A percentile compares a stretch with the other conserved stretches of the same genome.
phyloP scores from a whole-genome alignment of 805 yeast genomes.

The Saturnispora besseyi region DNA sequence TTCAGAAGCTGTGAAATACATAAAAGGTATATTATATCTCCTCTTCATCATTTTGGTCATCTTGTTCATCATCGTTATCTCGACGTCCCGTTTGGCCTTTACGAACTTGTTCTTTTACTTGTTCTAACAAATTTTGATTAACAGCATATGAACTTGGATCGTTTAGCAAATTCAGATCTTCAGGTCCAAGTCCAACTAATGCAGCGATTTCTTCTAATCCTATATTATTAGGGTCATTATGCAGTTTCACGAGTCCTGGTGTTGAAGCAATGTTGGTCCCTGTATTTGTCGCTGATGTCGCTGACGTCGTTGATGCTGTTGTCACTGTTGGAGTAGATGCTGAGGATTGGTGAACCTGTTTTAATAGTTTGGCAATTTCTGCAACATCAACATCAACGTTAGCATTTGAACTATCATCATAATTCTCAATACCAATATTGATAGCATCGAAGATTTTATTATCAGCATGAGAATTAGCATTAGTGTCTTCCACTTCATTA shows the following conservation, averaged over 20 bases:
- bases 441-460: constrained; percentile 2
- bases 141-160: constrained; percentile 1
- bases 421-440: constrained; percentile 1
- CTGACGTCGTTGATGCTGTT: not conserved
- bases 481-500: not conserved
- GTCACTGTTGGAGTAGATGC: not conserved
- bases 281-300: not conserved
- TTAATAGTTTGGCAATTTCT: constrained; percentile 13
- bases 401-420: not conserved
- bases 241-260: not conserved
- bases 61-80: not conserved
- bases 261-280: not conserved
- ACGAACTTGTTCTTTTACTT: constrained; percentile 6
- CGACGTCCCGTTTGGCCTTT: not conserved
- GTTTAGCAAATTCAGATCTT: constrained; percentile 2
- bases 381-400: constrained; percentile 12
- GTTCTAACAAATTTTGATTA: constrained; percentile 9
- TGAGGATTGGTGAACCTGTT: constrained; percentile 13
- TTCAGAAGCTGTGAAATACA: not conserved
- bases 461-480: not conserved
- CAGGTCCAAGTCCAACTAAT: constrained; percentile 4
- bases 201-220: constrained; percentile 3
- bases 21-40: not conserved
- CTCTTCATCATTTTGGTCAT: constrained; percentile 3
- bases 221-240: not conserved